phyloP scores from a whole-genome alignment of 495 filamentous ascomycete species.

The Chaetomium tenue region DNA sequence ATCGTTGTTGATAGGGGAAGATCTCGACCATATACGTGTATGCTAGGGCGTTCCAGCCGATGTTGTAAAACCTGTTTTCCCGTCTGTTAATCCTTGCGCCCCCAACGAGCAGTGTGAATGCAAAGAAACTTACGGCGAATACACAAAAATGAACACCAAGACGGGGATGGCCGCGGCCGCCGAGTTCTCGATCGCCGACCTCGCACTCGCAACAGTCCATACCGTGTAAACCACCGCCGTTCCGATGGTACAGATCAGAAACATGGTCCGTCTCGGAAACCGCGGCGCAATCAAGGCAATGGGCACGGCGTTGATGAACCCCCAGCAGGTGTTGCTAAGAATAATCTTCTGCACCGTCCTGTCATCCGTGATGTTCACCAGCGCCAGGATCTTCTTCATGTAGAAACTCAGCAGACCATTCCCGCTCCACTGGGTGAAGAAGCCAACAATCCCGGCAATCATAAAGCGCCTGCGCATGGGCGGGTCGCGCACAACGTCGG shows the following conservation, averaged over 20 bases:
- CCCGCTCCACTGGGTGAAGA: conserved; percentile 60
- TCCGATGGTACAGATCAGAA: conserved; percentile 51
- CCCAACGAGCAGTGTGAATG: neutral
- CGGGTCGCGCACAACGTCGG: conserved; percentile 50
- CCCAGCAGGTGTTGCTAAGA: conserved; percentile 56
- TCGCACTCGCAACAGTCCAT: conserved; percentile 56
- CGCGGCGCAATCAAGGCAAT: conserved; percentile 51
- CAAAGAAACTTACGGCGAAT: conserved; percentile 43
- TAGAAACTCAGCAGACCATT: conserved; percentile 54
- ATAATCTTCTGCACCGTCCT: conserved; percentile 51
- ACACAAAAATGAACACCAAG: conserved; percentile 60
- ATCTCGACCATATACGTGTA: conserved; percentile 61
- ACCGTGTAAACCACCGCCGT: conserved; percentile 54
- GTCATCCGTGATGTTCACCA: conserved; percentile 47
- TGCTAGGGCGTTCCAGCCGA: conserved; percentile 61
- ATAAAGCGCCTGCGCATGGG: conserved; percentile 53
- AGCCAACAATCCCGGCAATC: conserved; percentile 49
- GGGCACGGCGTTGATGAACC: conserved; percentile 50
- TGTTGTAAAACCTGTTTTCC: conserved; percentile 57
- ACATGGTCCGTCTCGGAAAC: conserved; percentile 53
- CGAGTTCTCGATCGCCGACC: conserved; percentile 44
- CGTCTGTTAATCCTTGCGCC: too few species aligned
- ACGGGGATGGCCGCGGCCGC: conserved; percentile 50
- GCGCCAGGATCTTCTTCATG: conserved; percentile 45
- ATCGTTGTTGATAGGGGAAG: conserved; percentile 57